phyloP scores from a whole-genome alignment of 352 stramenopile genomes.

The Phytopythium ostracodes region DNA sequence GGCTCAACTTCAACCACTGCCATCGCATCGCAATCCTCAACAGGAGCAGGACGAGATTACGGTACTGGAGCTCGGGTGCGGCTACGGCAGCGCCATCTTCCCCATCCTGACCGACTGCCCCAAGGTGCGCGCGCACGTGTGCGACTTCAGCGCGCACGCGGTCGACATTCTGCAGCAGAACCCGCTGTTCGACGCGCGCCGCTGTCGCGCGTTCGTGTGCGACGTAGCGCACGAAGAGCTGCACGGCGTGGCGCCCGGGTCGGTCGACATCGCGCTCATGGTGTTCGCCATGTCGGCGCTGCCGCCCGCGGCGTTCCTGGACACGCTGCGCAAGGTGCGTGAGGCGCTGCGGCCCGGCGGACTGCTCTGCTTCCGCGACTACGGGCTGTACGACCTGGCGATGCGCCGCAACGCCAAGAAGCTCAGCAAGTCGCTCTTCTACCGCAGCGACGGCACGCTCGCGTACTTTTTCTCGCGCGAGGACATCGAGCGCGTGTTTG shows the following conservation, averaged over 20 bases:
- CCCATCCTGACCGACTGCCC: conserved; percentile 68
- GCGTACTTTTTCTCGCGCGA: conserved; percentile 78
- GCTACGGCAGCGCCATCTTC: conserved; percentile 86
- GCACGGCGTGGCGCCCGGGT: conserved; percentile 31
- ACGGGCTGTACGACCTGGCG: conserved; percentile 83
- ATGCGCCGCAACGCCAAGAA: conserved; percentile 82
- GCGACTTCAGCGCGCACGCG: conserved; percentile 80
- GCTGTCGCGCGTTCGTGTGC: conserved; percentile 71
- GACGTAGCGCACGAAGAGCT: conserved; percentile 61
- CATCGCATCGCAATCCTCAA: background rate
- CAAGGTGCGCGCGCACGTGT: conserved; percentile 65
- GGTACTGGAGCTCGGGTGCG: conserved; percentile 81
- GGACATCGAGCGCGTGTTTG: conserved; percentile 41
- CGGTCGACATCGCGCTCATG: conserved; percentile 74
- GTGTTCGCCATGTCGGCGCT: conserved; percentile 84
- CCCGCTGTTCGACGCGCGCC: conserved; percentile 31
- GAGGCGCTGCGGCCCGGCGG: conserved; percentile 50
- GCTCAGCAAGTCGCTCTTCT: conserved; percentile 50
- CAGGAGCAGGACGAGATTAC: conserved; percentile 30
- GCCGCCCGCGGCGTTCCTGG: conserved; percentile 43
- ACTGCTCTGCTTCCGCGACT: conserved; percentile 84
- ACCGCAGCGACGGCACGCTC: conserved; percentile 73
- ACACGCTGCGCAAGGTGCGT: conserved; percentile 56
- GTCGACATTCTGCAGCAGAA: conserved; percentile 67
- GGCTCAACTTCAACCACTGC: background rate